These are phyloP conservation scores for Aspergillus sp. DNA, from an alignment of 2,329 filamentous ascomycete genomes.

Conservation along the genomic window DNA sequence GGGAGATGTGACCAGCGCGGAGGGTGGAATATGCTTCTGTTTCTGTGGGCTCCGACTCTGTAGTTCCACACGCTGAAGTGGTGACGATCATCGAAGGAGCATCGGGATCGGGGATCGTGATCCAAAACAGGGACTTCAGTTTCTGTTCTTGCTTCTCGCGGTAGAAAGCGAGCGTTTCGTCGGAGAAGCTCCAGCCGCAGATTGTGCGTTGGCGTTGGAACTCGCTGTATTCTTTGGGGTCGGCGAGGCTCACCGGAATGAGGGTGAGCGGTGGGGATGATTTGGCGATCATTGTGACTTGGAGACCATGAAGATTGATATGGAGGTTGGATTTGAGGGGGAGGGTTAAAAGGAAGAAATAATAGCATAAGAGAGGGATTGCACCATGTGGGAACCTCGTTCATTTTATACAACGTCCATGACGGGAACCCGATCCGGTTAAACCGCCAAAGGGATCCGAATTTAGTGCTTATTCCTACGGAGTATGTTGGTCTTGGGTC, in stretches of 20 bases:
- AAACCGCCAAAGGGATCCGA: no score
- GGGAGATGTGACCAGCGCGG: slow-evolving; percentile 22
- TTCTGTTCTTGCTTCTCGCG: slow-evolving; percentile 10
- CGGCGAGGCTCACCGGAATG: slow-evolving; percentile 4
- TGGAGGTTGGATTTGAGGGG: no score
- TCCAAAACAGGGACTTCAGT: slow-evolving; percentile 24
- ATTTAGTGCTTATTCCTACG: no score
- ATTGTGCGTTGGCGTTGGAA: slow-evolving; percentile 19
- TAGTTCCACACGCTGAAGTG: not conserved
- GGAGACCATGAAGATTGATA: not conserved
- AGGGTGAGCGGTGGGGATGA: not conserved
- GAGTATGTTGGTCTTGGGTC: no score
- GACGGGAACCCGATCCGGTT: no score
- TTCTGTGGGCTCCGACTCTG: not conserved
- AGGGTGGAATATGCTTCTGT: not conserved
- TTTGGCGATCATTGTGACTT: not conserved
- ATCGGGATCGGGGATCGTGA: slow-evolving; percentile 7
- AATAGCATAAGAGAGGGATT: no score
- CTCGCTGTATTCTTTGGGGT: slow-evolving; percentile 16
- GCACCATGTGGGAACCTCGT: no score
- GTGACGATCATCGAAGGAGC: not conserved
- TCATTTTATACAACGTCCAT: no score
- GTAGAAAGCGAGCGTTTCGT: slow-evolving; percentile 13
- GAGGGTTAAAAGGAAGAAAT: no score
- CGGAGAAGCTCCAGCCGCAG: slow-evolving; percentile 21